These are phyloP conservation scores for Cytospora mali DNA, from an alignment of 2,329 filamentous ascomycete genomes.

Conservation along the genomic window DNA sequence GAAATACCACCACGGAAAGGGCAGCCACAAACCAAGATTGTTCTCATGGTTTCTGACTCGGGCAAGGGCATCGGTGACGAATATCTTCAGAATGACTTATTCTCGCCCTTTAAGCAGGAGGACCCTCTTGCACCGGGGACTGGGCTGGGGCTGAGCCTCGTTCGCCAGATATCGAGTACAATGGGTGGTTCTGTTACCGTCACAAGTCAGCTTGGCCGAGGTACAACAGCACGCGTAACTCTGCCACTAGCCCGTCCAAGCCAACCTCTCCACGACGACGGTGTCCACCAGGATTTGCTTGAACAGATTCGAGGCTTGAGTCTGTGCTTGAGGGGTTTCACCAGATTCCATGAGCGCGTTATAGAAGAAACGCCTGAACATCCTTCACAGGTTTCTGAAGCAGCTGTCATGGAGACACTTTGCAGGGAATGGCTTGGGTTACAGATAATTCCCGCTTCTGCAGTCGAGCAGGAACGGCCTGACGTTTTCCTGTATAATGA, in stretches of 20 bases:
- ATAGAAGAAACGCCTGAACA: constrained; percentile 1
- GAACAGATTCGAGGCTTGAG: constrained; percentile 6
- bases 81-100: constrained; percentile 62
- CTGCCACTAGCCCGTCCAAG: constrained; percentile 25
- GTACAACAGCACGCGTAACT: constrained; percentile 33
- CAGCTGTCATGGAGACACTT: constrained; percentile 18
- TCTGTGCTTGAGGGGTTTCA: constrained; percentile 8
- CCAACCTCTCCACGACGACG: neutral
- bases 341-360: constrained; percentile 4
- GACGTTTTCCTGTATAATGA: constrained; percentile 19
- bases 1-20: neutral
- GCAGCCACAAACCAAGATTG: constrained; percentile 30
- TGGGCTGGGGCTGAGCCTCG: constrained; percentile 67
- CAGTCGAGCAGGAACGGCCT: neutral
- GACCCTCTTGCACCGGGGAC: constrained; percentile 61
- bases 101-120: constrained; percentile 67
- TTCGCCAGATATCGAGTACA: constrained; percentile 59
- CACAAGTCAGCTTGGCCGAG: constrained; percentile 45
- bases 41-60: constrained; percentile 61
- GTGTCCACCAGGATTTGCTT: neutral
- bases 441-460: constrained; percentile 5
- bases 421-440: constrained; percentile 20
- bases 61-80: constrained; percentile 67
- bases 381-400: neutral
- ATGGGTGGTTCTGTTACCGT: constrained; percentile 63